A percentile compares a stretch with the other conserved stretches of the same genome.
Conservation (phyloP, 306 rosid species). For the Mucuna pruriens region DNA sequence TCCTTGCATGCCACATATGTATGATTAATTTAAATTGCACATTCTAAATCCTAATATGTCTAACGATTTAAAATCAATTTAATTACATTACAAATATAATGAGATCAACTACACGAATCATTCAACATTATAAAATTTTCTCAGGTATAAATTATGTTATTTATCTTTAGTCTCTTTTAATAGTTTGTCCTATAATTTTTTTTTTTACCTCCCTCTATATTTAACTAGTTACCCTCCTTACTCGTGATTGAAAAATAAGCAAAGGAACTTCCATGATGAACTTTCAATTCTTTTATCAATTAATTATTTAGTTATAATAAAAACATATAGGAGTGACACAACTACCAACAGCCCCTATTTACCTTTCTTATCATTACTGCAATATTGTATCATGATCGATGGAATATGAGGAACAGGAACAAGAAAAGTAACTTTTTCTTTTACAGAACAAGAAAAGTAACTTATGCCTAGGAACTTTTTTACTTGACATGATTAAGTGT, state of each 20-base stretch:
- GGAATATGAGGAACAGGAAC: background rate
- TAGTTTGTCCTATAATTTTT: background rate
- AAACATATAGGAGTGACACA: background rate
- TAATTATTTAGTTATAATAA: background rate
- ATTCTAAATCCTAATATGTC: too few relatives aligned
- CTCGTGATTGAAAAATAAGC: background rate
- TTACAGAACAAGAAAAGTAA: too few relatives aligned
- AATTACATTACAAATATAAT: too few relatives aligned
- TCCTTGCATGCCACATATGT: too few relatives aligned
- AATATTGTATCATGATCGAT: background rate
- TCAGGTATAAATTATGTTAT: background rate
- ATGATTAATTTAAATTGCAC: too few relatives aligned
- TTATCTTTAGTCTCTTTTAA: background rate
- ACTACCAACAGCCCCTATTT: constrained; percentile 21
- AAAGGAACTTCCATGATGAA: background rate
- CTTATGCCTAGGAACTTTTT: too few relatives aligned
- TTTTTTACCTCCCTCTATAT: background rate
- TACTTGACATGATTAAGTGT: too few relatives aligned
- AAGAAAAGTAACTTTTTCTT: too few relatives aligned
- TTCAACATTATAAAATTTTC: too few relatives aligned
- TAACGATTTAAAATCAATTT: too few relatives aligned
- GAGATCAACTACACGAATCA: too few relatives aligned
- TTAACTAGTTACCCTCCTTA: background rate
- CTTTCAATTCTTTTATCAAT: background rate
- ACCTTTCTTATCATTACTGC: constrained; percentile 1